Percentiles rank a stretch among this genome's conserved stretches.
phyloP scores from a whole-genome alignment of 116 monocot species.

The Trichopus zeylanicus region DNA sequence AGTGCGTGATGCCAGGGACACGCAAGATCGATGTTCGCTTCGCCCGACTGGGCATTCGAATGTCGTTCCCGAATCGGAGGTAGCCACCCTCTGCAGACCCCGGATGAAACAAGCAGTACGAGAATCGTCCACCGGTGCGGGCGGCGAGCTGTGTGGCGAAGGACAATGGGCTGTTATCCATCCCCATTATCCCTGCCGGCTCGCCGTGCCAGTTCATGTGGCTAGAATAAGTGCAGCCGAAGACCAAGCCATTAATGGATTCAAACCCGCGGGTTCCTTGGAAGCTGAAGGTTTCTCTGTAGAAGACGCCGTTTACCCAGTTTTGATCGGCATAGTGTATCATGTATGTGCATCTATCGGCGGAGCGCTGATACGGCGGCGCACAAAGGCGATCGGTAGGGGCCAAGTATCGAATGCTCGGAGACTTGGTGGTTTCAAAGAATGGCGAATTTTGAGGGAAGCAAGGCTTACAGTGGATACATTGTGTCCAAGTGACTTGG shows the following conservation, averaged over 20 bases:
- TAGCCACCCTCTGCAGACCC: neutral
- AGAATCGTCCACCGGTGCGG: neutral
- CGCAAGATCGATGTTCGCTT: no score
- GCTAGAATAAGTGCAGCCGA: neutral
- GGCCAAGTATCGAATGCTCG: neutral
- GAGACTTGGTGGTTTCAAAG: neutral
- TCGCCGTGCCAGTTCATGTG: neutral
- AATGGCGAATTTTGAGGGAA: neutral
- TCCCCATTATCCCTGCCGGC: neutral
- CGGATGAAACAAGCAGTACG: neutral
- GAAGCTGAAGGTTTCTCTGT: conserved; percentile 1
- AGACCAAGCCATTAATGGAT: neutral
- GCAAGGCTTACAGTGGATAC: neutral
- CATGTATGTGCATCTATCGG: neutral
- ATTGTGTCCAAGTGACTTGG: neutral
- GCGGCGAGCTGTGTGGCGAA: neutral
- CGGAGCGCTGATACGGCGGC: neutral
- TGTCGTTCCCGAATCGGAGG: neutral
- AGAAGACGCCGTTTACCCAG: neutral
- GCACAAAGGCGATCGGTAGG: neutral
- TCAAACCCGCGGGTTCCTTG: neutral
- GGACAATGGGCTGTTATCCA: neutral
- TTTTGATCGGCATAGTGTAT: neutral
- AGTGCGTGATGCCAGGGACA: no score
- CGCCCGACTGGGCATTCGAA: no score